Evolutionary conservation across 2,329 filamentous ascomycete genomes (phyloP).

Genomic region (Pestalotiopsis sp.): DNA sequence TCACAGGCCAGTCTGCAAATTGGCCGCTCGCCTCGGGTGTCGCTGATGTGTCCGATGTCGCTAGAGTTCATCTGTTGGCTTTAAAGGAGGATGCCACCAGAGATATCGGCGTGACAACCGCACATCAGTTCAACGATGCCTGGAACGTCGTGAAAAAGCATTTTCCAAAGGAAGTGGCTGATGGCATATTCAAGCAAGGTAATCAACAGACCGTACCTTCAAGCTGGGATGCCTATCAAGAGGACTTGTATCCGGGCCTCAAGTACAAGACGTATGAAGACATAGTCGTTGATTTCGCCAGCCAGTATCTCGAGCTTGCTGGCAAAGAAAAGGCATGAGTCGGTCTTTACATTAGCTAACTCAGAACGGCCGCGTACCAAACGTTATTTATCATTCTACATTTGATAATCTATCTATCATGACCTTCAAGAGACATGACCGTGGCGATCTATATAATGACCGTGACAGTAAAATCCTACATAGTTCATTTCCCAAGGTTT

Average conservation of each 20-base stretch:
- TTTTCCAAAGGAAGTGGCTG: slow-evolving; percentile 15
- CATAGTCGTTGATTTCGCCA: slow-evolving; percentile 4
- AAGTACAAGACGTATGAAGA: slow-evolving; percentile 6
- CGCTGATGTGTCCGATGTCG: background rate
- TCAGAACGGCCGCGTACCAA: too few species aligned
- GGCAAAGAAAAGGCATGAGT: background rate
- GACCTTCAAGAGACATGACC: too few species aligned
- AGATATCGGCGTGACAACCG: background rate
- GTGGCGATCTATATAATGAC: too few species aligned
- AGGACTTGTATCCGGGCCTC: background rate
- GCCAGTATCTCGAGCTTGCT: slow-evolving; percentile 1
- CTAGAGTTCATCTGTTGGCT: background rate
- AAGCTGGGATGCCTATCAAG: background rate
- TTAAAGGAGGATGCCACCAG: background rate
- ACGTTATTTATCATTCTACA: too few species aligned
- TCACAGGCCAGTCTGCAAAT: background rate
- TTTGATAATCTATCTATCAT: too few species aligned
- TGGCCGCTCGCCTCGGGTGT: background rate
- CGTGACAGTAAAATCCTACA: too few species aligned
- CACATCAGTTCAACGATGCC: slow-evolving; percentile 18
- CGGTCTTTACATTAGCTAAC: background rate
- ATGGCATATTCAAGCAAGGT: slow-evolving; percentile 16
- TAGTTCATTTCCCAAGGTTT: too few species aligned
- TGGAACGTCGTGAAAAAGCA: slow-evolving; percentile 15
- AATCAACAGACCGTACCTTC: slow-evolving; percentile 1